Conservation (phyloP, 2,329 filamentous ascomycete species). For the Samsoniella hepiali region DNA sequence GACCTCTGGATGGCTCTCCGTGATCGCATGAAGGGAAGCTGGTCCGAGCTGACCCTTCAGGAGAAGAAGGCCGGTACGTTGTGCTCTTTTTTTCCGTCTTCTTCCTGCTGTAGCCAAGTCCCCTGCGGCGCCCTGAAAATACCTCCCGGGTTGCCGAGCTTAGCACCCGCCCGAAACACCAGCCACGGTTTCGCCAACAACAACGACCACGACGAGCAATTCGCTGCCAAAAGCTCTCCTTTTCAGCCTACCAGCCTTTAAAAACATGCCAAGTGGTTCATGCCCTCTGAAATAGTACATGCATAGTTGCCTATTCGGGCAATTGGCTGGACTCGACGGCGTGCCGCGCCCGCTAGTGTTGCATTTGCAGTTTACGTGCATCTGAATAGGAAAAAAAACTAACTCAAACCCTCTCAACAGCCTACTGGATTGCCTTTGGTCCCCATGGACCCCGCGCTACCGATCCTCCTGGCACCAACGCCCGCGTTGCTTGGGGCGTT, state of each 20-base stretch:
- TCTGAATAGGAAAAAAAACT: slow-evolving; percentile 28
- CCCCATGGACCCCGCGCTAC: slow-evolving; percentile 88
- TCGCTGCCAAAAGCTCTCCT: not conserved
- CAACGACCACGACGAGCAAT: slow-evolving; percentile 15
- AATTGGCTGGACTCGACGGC: not conserved
- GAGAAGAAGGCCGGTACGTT: slow-evolving; percentile 98
- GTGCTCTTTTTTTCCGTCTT: slow-evolving; percentile 3
- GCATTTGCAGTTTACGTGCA: slow-evolving; percentile 14
- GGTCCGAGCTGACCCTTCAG: slow-evolving; percentile 89
- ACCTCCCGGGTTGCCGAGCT: slow-evolving; percentile 32
- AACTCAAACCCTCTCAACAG: slow-evolving; percentile 53
- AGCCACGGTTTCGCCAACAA: slow-evolving; percentile 21
- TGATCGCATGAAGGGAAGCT: slow-evolving; percentile 98
- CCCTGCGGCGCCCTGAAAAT: slow-evolving; percentile 30
- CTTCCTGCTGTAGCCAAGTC: slow-evolving; percentile 17
- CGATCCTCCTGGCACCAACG: slow-evolving; percentile 78
- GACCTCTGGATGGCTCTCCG: slow-evolving; percentile 98
- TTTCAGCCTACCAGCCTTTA: no score
- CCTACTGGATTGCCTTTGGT: slow-evolving; percentile 98
- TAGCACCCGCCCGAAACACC: slow-evolving; percentile 13
- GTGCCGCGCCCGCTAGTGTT: slow-evolving; percentile 10
- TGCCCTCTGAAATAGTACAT: not conserved
- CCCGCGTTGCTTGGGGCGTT: slow-evolving; percentile 74
- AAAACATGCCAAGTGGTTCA: slow-evolving; percentile 12
- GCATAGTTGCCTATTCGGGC: slow-evolving; percentile 14